These are phyloP conservation scores for Naganishia kalamii DNA, from an alignment of 768 basidiomycete genomes.

Conservation along the genomic window DNA sequence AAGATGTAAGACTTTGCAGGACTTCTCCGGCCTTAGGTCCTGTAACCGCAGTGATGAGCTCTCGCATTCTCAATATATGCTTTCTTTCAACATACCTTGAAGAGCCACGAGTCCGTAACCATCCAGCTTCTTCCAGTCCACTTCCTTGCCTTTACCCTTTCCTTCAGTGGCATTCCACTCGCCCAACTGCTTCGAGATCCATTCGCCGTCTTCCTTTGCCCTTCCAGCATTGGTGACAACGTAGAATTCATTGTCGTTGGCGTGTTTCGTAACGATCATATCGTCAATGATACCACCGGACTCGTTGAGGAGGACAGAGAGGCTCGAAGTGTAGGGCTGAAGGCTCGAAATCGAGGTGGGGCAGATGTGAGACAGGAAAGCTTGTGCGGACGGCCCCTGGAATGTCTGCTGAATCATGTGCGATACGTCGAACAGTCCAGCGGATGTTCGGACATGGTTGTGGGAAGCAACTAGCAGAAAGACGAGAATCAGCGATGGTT, in stretches of 20 bases:
- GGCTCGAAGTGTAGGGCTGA: conserved; percentile 67
- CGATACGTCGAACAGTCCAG: conserved; percentile 90
- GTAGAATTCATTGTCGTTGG: conserved; percentile 65
- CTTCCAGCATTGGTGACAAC: conserved; percentile 95
- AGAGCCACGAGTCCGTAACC: conserved; percentile 82
- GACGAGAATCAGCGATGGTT: background rate
- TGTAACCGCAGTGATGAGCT: conserved; percentile 37
- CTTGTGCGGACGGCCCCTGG: conserved; percentile 66
- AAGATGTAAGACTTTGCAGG: conserved; percentile 68
- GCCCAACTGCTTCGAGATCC: conserved; percentile 62
- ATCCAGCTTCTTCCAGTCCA: conserved; percentile 74
- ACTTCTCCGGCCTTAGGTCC: conserved; percentile 76
- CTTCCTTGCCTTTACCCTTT: conserved; percentile 47
- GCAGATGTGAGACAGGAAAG: conserved; percentile 81
- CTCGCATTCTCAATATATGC: background rate
- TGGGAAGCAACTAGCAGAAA: conserved; percentile 69
- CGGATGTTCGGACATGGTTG: conserved; percentile 72
- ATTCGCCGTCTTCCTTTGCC: conserved; percentile 69
- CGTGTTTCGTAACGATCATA: conserved; percentile 67
- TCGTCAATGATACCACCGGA: conserved; percentile 94
- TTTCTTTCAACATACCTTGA: conserved; percentile 59
- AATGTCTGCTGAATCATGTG: conserved; percentile 95
- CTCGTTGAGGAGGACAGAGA: conserved; percentile 83
- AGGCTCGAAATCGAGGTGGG: conserved; percentile 71
- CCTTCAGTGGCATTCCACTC: conserved; percentile 70